These are phyloP conservation scores for Cyberlindnera galapagoensis DNA, from an alignment of 805 yeast species.

Conservation along the genomic window DNA sequence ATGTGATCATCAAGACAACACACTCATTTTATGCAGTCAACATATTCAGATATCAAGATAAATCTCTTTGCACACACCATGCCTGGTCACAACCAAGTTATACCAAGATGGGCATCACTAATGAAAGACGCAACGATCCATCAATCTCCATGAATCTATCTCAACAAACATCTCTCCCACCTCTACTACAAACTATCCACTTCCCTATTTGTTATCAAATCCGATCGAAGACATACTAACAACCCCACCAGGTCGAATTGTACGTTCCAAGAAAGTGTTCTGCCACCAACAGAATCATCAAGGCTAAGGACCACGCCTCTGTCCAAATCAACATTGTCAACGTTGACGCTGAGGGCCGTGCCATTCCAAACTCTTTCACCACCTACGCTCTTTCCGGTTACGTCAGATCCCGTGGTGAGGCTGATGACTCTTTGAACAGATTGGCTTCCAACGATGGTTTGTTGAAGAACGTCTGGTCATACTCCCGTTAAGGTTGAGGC, in stretches of 20 bases:
- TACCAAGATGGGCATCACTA: too few relatives aligned
- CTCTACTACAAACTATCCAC: too few relatives aligned
- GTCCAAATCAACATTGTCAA: constrained; percentile 98
- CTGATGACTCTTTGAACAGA: constrained; percentile 99
- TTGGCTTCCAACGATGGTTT: constrained; percentile 98
- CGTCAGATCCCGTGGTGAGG: constrained; percentile 98
- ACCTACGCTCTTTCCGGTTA: constrained; percentile 96
- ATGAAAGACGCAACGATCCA: background rate
- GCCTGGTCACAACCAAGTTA: too few relatives aligned
- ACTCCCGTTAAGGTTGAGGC: constrained; percentile 71
- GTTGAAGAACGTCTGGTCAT: constrained; percentile 91
- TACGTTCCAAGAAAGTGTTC: constrained; percentile 99
- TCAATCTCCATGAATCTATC: too few relatives aligned
- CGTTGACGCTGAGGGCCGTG: constrained; percentile 95
- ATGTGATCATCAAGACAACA: too few relatives aligned
- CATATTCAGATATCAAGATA: too few relatives aligned
- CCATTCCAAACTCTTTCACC: constrained; percentile 83
- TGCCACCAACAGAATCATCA: constrained; percentile 99
- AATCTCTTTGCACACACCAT: too few relatives aligned
- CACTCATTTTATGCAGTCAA: too few relatives aligned
- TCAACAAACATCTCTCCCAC: too few relatives aligned
- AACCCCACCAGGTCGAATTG: constrained; percentile 72
- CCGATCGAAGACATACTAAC: constrained; percentile 13
- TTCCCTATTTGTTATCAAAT: background rate
- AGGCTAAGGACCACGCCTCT: constrained; percentile 99